Evolutionary conservation across 371 early-diverging fungal species (phyloP).

Genomic region (Rhizopus arrhizus): DNA sequence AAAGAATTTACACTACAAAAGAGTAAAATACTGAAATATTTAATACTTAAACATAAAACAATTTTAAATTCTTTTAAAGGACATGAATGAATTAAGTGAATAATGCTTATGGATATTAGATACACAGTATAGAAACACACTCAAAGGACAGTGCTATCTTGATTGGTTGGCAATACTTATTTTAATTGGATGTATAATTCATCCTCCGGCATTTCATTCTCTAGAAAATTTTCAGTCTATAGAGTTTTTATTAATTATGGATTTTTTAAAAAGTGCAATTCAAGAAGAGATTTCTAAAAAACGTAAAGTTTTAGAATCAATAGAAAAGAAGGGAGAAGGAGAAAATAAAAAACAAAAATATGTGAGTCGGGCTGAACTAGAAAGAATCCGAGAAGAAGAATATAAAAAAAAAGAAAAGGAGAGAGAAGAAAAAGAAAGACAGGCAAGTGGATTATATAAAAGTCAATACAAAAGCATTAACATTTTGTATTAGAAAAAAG

Average conservation of each 20-base stretch:
- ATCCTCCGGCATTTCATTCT: background rate
- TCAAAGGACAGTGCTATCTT: too few relatives aligned
- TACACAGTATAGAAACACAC: too few relatives aligned
- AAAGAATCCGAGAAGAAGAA: constrained; percentile 68
- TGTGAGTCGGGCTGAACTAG: constrained; percentile 76
- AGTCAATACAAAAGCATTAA: background rate
- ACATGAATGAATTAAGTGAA: too few relatives aligned
- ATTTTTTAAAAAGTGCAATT: constrained; percentile 61
- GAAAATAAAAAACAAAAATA: constrained; percentile 65
- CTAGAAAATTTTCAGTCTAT: background rate
- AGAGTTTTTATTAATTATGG: constrained; percentile 45
- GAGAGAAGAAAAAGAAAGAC: constrained; percentile 52
- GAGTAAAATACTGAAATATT: too few relatives aligned
- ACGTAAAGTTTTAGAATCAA: constrained; percentile 53
- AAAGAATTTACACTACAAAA: too few relatives aligned
- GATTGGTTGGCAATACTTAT: background rate
- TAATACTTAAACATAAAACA: too few relatives aligned
- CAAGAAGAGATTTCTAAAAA: constrained; percentile 74
- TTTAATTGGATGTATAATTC: background rate
- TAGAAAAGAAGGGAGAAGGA: constrained; percentile 28
- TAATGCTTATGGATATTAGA: too few relatives aligned
- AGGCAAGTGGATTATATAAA: constrained; percentile 21
- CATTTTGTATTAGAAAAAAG: constrained; percentile 36
- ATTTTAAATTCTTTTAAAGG: too few relatives aligned
- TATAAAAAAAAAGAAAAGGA: constrained; percentile 62